phyloP scores from a whole-genome alignment of 192 early-diverging fungal species.

The Rhizophagus sp. region DNA sequence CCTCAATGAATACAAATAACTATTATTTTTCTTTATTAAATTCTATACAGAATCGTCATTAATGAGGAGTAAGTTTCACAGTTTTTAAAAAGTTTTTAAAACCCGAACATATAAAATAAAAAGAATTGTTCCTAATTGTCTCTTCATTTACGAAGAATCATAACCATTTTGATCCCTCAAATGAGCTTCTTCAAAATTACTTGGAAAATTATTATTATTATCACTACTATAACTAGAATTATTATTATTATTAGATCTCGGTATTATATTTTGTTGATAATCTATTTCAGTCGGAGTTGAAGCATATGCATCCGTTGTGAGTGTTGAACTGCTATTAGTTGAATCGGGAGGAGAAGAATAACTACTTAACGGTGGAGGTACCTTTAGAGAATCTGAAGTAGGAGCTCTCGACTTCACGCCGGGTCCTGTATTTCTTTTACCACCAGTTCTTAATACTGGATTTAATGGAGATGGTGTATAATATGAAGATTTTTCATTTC shows the following conservation, averaged over 20 bases:
- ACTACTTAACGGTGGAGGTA: constrained; percentile 10
- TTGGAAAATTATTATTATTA: background rate
- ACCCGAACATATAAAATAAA: background rate
- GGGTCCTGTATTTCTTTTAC: background rate
- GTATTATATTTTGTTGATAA: background rate
- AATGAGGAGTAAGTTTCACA: no score
- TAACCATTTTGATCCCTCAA: background rate
- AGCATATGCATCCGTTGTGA: background rate
- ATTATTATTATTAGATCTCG: background rate
- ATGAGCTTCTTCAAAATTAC: background rate
- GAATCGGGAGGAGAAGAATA: background rate
- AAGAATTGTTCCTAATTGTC: background rate
- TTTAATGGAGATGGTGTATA: background rate
- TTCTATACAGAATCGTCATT: no score
- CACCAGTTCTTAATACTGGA: background rate
- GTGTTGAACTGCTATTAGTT: background rate
- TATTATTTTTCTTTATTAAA: no score
- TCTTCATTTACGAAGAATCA: background rate
- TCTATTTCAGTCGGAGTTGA: background rate
- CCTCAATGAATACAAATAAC: no score
- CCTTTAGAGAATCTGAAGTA: constrained; percentile 8
- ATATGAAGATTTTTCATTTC: background rate
- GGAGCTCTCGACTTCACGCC: background rate
- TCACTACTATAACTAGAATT: background rate
- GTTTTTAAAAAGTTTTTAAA: no score